Conservation (phyloP, 2,329 filamentous ascomycete genomes). For the Penicillium verrucosum region DNA sequence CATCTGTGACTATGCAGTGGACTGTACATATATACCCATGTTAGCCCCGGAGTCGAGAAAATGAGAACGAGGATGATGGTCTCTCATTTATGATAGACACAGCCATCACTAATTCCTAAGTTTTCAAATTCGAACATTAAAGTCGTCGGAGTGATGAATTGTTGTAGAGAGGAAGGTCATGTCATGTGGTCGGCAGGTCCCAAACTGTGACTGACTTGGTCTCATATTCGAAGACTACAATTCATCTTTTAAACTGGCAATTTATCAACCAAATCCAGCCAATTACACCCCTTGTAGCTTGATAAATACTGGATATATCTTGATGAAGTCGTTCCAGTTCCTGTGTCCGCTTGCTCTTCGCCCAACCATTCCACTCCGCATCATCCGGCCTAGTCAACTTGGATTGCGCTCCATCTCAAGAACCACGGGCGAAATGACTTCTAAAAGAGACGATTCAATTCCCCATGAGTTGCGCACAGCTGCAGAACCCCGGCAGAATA, state of each 20-base stretch:
- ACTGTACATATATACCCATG: slow-evolving; percentile 4
- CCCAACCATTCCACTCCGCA: slow-evolving; percentile 1
- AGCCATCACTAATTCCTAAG: neutral
- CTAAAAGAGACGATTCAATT: slow-evolving; percentile 35
- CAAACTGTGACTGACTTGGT: neutral
- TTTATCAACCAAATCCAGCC: neutral
- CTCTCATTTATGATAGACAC: neutral
- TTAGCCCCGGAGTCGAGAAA: neutral
- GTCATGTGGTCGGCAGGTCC: slow-evolving; percentile 15
- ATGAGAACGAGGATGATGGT: neutral
- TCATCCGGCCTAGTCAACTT: slow-evolving; percentile 1
- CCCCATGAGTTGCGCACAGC: slow-evolving; percentile 71
- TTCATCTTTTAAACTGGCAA: neutral
- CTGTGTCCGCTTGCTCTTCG: neutral
- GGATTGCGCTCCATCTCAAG: slow-evolving; percentile 1
- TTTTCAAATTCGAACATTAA: neutral
- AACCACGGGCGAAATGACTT: slow-evolving; percentile 25
- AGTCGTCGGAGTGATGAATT: neutral
- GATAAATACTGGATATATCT: neutral
- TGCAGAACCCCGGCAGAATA: slow-evolving; percentile 65
- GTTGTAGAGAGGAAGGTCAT: slow-evolving; percentile 13
- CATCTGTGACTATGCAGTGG: slow-evolving; percentile 3
- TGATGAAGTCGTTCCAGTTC: neutral
- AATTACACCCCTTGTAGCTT: neutral
- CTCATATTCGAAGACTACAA: neutral